These are phyloP conservation scores for Sclerospora graminicola DNA, from an alignment of 352 stramenopile species.

Conservation along the genomic window DNA sequence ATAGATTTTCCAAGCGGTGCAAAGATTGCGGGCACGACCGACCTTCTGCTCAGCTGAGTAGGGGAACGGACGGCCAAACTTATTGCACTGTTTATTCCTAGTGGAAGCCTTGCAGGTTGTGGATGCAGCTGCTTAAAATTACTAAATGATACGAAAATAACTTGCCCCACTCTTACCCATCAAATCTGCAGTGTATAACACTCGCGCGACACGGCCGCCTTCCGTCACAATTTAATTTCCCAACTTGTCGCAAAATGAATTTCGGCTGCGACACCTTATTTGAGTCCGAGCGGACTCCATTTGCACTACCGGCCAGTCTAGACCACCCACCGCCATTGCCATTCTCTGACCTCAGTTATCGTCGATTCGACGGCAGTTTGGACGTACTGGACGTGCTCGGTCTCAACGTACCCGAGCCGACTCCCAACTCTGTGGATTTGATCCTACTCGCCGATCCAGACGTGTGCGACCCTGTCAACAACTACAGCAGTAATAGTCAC, in stretches of 20 bases:
- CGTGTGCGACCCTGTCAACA: not conserved
- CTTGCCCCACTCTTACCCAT: too few relatives aligned
- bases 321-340: conserved; percentile 6
- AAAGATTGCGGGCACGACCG: conserved; percentile 3
- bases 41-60: not conserved
- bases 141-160: not conserved
- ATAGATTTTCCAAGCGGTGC: conserved; percentile 1
- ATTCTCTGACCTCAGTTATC: conserved; percentile 5
- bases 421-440: conserved; percentile 1
- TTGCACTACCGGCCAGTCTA: conserved; percentile 10
- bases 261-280: conserved; percentile 10
- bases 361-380: conserved; percentile 10
- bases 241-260: conserved; percentile 8
- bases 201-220: conserved; percentile 8
- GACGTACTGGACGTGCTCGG: conserved; percentile 9
- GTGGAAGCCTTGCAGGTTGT: not conserved
- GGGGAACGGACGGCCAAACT: too few relatives aligned
- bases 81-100: too few relatives aligned
- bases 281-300: conserved; percentile 11
- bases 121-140: not conserved
- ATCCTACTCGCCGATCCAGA: conserved; percentile 7
- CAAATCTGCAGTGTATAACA: conserved; percentile 1
- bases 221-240: conserved; percentile 9
- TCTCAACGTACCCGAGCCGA: conserved; percentile 6
- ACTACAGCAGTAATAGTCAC: too few relatives aligned